Base-by-base conservation (phyloP, 176 grass and related monocot species). In the Melocanna baccifera region DNA sequence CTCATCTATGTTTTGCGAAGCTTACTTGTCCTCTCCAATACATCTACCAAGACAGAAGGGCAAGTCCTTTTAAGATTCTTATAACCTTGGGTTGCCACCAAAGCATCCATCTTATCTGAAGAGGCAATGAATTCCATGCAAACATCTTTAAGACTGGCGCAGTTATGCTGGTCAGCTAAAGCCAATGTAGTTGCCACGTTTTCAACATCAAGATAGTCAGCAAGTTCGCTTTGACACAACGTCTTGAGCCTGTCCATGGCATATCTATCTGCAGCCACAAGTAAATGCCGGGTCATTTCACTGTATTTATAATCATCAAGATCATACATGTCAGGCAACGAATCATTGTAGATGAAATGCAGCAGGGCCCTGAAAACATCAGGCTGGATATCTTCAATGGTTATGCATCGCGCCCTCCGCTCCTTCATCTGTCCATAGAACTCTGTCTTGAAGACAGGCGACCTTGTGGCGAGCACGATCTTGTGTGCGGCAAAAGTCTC, bases 251-350 rank as follows among this genome's bases (percentile, higher is more conserved):
- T 84, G 1, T 88, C 81, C 62, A 85, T 34, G 29, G 50, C 81
- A 47, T 88, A 91, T 19, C 67, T 47, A 45, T 91, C 86, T 0
- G 89, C 86, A 10, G 89, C 86, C 29, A 88, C 86, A 55, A 91
- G 61, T 11, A 85, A 28, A 85, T 88, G 74, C 1, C 72, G 50
- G n/a, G 61, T 34, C 41, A 82, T 72, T 46, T 83, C 78, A 9
- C 2, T 12, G 12, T 74, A 14, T 29, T 28, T 73, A 25, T 58
- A 23, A 5, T n/a, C 59, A 7, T 45, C 22, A 28, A 67, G 46
- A 19, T 75, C 56, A 11, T n/a, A 29, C 25, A 82, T 57, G 1
- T 40, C 56, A 42, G 86, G 64, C 19, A 89, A 23, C 0, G 57
- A 86, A 39, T 92, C 86, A 0, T 18, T 81, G 9, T 89, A 92